Base-by-base conservation (phyloP, 768 basidiomycete genomes). In the Tylopilus intermedius region DNA sequence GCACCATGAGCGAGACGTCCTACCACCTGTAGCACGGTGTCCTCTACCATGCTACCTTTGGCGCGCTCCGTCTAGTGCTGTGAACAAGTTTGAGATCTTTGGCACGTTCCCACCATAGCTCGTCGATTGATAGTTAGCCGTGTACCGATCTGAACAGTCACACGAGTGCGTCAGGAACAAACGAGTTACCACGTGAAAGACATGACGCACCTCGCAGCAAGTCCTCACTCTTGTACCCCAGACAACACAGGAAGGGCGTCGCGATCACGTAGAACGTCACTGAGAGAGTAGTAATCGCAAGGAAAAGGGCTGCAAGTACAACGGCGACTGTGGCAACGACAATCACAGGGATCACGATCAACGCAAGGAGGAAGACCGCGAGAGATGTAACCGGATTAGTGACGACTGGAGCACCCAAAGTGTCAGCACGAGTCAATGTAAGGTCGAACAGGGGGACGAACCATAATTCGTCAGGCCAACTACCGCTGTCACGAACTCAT, bases 111-210 rank as follows among this genome's bases (percentile, higher is more conserved):
- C 50, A 41, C 64, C 50, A n/a, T 53, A 41, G 38, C 46, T 9
- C 15, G 62, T 64, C 30, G 63, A 55, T 2, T 64, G 64, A 18
- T 66, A 64, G 8, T 54, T 47, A 38, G 49, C 24, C 3, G 47
- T 52, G 21, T 53, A 51, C 2, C 61, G 55, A 3, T 27, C 62
- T 63, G 30, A 0, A 18, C n/a, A 1, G 15, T 33, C 21, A 5
- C 39, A 6, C 9, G 32, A 26, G 14, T 37, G 35, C 22, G 32
- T 55, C 27, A 47, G 15, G 18, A 4, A 46, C 8, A 37, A 37
- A 15, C 14, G 5, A 15, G 15, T 15, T 14, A 14, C 4, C 6
- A 37, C 14, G 5, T 37, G 5, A 37, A 15, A 15, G 13, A 6
- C 5, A 37, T 37, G 35, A 37, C 35, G 35, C 35, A 37, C 35